Evolutionary conservation across 306 rosid genomes (phyloP), one percentile per base, ranked within the genome.

Genomic region (Citrullus colocynthis): DNA sequence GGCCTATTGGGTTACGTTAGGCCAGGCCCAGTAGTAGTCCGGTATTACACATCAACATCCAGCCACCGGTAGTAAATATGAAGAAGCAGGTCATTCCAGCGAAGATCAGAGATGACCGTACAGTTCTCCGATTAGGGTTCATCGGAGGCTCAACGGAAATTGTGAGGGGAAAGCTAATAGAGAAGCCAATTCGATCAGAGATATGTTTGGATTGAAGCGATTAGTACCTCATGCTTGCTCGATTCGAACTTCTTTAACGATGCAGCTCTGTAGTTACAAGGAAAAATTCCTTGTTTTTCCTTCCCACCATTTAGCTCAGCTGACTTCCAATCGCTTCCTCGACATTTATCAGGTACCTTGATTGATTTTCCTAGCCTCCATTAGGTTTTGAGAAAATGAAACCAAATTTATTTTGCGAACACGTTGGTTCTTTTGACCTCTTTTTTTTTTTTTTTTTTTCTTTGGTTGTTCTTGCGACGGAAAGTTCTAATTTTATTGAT

Each of bases 271-370:
- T 80, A 72, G 77, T 66, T 83, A 51, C 37, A 72, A 65, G 9
- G 85, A 87, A 63, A 81, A 75, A 61, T 54, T 80, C 54, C 58
- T 66, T 55, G 72, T 84, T 48, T 82, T 85, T 81, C 87, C 88
- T 59, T 78, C 86, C 24, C 84, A 76, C 39, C 86, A 85, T 85
- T 89, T 90, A 24, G 81, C 95, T 87, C 96, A 82, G 76, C 83
- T 82, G 82, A 85, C 85, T 75, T 88, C 93, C 79, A 87, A 78
- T 83, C 97, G 97, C 77, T 95, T 89, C 83, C 80, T 95, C 78
- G 93, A 95, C 84, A 78, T 90, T 84, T 88, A 86, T 81, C 81
- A 92, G 97, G 97, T 93, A 18, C 56, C 52, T 4, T 37, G 21
- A 15, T 20, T 44, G 39, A 15, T 67, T 78, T 24, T 21, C 8